These are phyloP conservation scores for Apiotrichum mycotoxinovorans DNA, from an alignment of 1,284 basidiomycete genomes.

Conservation along the genomic window DNA sequence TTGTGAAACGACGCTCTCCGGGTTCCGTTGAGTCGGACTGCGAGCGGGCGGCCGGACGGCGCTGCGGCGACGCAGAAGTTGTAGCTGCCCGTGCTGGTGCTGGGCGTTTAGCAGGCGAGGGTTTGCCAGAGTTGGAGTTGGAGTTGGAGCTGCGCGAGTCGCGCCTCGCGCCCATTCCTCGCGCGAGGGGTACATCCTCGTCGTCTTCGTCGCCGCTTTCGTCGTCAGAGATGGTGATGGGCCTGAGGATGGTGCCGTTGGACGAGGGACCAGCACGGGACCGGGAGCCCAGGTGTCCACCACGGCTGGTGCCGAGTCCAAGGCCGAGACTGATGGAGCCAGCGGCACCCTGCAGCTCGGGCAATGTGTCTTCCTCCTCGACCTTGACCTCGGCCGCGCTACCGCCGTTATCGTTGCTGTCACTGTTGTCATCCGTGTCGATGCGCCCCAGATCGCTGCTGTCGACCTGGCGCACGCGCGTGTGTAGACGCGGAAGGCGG, in stretches of 20 bases:
- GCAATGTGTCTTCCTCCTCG: too few species aligned
- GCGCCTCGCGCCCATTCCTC: too few species aligned
- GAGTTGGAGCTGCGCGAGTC: background rate
- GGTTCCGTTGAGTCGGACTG: background rate
- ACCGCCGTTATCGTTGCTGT: background rate
- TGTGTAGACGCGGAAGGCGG: conserved; percentile 8
- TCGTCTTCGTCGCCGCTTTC: background rate
- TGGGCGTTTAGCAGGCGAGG: too few species aligned
- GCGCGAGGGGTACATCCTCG: background rate
- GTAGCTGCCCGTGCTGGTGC: too few species aligned
- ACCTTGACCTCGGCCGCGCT: too few species aligned
- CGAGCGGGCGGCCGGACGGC: background rate
- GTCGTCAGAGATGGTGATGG: background rate
- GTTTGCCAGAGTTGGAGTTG: background rate
- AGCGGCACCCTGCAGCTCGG: too few species aligned
- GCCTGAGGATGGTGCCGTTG: too few species aligned
- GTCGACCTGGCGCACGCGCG: background rate
- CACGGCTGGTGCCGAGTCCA: too few species aligned
- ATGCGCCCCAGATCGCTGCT: background rate
- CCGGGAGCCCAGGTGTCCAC: too few species aligned
- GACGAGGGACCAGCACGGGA: too few species aligned
- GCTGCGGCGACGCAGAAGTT: background rate
- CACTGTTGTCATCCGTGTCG: background rate
- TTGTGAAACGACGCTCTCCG: conserved; percentile 23
- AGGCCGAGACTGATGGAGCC: too few species aligned